phyloP scores from a whole-genome alignment of 768 basidiomycete species.

The Myochromella boudieri region DNA sequence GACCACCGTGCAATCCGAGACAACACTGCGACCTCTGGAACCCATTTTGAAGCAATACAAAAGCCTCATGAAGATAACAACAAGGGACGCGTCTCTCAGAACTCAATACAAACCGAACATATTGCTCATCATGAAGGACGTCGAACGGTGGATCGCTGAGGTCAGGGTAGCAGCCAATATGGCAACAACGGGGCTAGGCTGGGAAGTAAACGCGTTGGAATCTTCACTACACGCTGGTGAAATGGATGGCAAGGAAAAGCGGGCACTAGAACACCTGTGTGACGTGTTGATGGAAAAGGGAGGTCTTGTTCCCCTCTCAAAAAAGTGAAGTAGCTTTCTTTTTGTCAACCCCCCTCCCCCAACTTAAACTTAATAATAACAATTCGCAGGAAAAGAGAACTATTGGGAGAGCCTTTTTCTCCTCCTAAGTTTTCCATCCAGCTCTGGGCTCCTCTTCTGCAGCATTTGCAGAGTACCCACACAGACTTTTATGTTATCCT shows the following conservation, averaged over 20 bases:
- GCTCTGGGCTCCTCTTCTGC: conserved; percentile 67
- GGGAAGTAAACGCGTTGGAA: conserved; percentile 34
- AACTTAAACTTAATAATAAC: conserved; percentile 45
- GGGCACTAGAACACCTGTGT: conserved; percentile 69
- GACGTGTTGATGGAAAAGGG: conserved; percentile 70
- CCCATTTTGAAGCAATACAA: conserved; percentile 81
- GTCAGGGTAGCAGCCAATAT: conserved; percentile 60
- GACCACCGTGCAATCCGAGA: conserved; percentile 28
- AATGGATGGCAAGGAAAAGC: conserved; percentile 55
- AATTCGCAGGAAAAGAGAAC: conserved; percentile 53
- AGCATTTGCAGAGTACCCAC: conserved; percentile 58
- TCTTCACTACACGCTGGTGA: conserved; percentile 27
- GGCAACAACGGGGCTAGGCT: conserved; percentile 45
- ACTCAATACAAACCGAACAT: conserved; percentile 51
- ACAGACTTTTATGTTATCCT: conserved; percentile 51
- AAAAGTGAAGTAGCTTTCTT: conserved; percentile 56
- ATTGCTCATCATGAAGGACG: conserved; percentile 48
- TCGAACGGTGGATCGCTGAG: conserved; percentile 82
- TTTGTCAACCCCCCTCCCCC: conserved; percentile 14
- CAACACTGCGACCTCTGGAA: conserved; percentile 51
- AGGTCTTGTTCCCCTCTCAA: conserved; percentile 77
- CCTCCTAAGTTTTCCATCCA: conserved; percentile 54
- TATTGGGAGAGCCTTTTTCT: conserved; percentile 38
- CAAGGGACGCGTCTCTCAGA: conserved; percentile 64
- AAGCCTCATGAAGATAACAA: conserved; percentile 54